Evolutionary conservation across 805 yeast genomes (phyloP).

Genomic region (Saccharomycopsis schoenii): DNA sequence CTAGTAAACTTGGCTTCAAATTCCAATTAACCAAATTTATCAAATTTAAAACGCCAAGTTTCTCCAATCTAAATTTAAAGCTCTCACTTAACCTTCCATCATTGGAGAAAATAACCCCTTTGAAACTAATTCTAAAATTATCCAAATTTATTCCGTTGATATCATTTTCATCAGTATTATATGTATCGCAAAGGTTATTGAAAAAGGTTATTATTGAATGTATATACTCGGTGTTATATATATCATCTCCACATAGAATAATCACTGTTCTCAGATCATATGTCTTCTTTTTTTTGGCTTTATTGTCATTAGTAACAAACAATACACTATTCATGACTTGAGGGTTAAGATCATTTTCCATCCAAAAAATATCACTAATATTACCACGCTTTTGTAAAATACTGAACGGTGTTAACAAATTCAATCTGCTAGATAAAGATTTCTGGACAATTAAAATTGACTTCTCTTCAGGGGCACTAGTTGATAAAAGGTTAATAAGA

Average conservation of each 20-base stretch:
- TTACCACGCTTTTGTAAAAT: slow-evolving; percentile 39
- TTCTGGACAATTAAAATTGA: slow-evolving; percentile 27
- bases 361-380: slow-evolving; percentile 40
- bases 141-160: slow-evolving; percentile 5
- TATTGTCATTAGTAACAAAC: slow-evolving; percentile 12
- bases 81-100: slow-evolving; percentile 23
- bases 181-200: slow-evolving; percentile 3
- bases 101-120: slow-evolving; percentile 28
- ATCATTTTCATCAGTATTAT: slow-evolving; percentile 19
- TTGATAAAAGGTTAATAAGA: slow-evolving; percentile 3
- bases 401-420: slow-evolving; percentile 47
- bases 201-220: neutral
- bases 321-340: slow-evolving; percentile 4
- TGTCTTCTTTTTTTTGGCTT: neutral
- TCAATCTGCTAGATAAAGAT: slow-evolving; percentile 37
- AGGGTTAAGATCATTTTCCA: slow-evolving; percentile 23
- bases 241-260: slow-evolving; percentile 21
- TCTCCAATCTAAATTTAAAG: slow-evolving; percentile 27
- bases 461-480: slow-evolving; percentile 1
- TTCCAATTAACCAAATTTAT: slow-evolving; percentile 30
- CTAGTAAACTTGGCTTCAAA: slow-evolving; percentile 32
- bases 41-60: slow-evolving; percentile 18
- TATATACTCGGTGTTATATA: slow-evolving; percentile 18
- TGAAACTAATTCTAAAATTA: slow-evolving; percentile 4
- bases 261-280: slow-evolving; percentile 14